These are phyloP conservation scores for Cladorrhinum sp. DNA, from an alignment of 2,329 filamentous ascomycete genomes.

Conservation along the genomic window DNA sequence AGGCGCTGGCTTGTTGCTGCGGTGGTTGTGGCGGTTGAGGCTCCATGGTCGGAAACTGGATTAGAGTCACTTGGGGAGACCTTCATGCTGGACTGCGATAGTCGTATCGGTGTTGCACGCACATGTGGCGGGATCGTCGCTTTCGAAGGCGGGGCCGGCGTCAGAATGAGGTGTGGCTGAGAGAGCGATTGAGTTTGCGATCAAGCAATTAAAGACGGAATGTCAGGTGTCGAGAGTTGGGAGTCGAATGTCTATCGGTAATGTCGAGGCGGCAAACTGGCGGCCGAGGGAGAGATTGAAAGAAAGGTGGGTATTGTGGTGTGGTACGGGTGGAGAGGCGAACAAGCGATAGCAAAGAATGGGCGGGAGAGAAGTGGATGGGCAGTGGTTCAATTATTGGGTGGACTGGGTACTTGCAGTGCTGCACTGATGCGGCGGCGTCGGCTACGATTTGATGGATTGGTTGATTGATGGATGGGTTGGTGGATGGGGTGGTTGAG, in stretches of 20 bases:
- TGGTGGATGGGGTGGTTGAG: neutral
- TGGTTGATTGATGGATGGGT: neutral
- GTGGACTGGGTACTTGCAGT: conserved; percentile 10
- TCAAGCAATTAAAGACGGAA: conserved; percentile 15
- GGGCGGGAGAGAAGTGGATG: too few species aligned
- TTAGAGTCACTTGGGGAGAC: conserved; percentile 18
- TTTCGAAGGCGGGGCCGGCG: conserved; percentile 1
- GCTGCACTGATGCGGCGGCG: conserved; percentile 21
- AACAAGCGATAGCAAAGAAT: conserved; percentile 11
- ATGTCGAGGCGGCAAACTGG: conserved; percentile 8
- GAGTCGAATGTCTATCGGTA: conserved; percentile 1
- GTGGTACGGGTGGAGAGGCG: conserved; percentile 11
- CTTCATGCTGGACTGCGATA: conserved; percentile 27
- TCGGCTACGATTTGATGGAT: conserved; percentile 11
- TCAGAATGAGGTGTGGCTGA: neutral
- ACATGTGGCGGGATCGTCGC: conserved; percentile 10
- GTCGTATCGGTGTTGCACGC: neutral
- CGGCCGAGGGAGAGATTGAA: conserved; percentile 11
- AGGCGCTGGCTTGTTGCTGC: neutral
- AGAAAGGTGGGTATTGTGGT: conserved; percentile 16
- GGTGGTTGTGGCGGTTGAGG: conserved; percentile 24
- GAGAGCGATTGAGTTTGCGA: conserved; percentile 14
- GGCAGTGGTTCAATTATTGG: conserved; percentile 12
- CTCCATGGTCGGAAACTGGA: conserved; percentile 26
- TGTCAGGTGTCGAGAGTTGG: neutral